Base-by-base conservation (phyloP, 208 protist species). In the Crithidia sp. region DNA sequence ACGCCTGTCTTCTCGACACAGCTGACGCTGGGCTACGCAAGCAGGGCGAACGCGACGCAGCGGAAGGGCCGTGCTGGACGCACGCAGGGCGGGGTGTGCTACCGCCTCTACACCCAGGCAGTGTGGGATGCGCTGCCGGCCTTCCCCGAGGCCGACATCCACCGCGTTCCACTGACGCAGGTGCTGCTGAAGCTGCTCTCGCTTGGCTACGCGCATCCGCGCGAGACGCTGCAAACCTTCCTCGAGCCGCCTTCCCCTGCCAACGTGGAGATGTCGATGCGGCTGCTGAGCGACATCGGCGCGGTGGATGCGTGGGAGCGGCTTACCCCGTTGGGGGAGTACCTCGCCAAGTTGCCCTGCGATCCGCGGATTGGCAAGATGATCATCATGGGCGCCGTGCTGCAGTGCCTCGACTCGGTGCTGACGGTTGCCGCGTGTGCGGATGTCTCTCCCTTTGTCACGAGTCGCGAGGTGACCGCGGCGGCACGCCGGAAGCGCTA, bases 21-120 rank as follows among this genome's bases (percentile, higher is more conserved):
- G 70, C 80, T 96, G 43, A 67, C 72, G 13, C 82, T 96, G 7
- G 62, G 76, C 40, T 96, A 90, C 77, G 89, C 86, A 64, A 99
- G 98, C 47, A 86, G 97, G 71, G 98, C 99, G 0, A 95, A 91
- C 60, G 98, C 98, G 14, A 96, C 99, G 37, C 99, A 99, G 93
- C 91, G 99, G 13, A 98, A 98, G 19, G 99, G 99, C 50, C 95
- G 99, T 76, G 99, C 99, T 4, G 99, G 99, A 36, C 89, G 99
- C 63, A 99, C 98, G 17, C 79, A 91, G 54, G 95, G 98, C 7
- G 99, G 99, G 36, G 98, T 99, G 67, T 99, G 97, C 81, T 99
- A 99, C 88, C 86, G 98, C 14, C 86, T 99, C 40, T 99, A 99
- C 81, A 97, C 98, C 0, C 77, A 83, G 13, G 75, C 61, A 10